Evolutionary conservation across 192 early-diverging fungal species (phyloP).

Genomic region (Jimgerdemannia flammicorona): DNA sequence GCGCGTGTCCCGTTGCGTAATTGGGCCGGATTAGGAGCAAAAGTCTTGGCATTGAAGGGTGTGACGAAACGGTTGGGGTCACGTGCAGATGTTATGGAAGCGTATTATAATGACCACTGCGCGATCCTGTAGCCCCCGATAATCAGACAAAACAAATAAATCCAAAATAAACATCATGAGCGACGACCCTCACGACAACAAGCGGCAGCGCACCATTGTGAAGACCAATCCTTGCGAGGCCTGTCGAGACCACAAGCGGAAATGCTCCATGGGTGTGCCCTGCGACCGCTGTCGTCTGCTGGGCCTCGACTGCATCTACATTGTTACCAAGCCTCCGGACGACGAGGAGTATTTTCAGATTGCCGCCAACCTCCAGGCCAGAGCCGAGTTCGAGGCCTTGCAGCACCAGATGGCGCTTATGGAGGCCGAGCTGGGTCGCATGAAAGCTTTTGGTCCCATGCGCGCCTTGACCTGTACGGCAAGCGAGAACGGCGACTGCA

Average conservation of each 20-base stretch:
- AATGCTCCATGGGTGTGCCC: background rate
- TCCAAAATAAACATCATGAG: background rate
- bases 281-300: background rate
- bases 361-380: background rate
- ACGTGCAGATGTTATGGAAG: too few species aligned
- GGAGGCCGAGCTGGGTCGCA: background rate
- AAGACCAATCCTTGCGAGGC: background rate
- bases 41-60: too few species aligned
- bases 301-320: background rate
- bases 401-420: background rate
- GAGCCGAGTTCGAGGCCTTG: background rate
- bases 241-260: background rate
- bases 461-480: too few species aligned
- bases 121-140: too few species aligned
- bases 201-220: background rate
- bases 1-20: too few species aligned
- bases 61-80: too few species aligned
- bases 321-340: background rate
- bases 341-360: background rate
- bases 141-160: too few species aligned
- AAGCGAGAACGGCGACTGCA: too few species aligned
- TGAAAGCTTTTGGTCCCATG: background rate
- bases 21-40: too few species aligned
- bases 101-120: too few species aligned
- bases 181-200: background rate